Evolutionary conservation across 2,329 filamentous ascomycete species (phyloP), one percentile per base, ranked within the genome.

Genomic region (Alternaria ethzedia): DNA sequence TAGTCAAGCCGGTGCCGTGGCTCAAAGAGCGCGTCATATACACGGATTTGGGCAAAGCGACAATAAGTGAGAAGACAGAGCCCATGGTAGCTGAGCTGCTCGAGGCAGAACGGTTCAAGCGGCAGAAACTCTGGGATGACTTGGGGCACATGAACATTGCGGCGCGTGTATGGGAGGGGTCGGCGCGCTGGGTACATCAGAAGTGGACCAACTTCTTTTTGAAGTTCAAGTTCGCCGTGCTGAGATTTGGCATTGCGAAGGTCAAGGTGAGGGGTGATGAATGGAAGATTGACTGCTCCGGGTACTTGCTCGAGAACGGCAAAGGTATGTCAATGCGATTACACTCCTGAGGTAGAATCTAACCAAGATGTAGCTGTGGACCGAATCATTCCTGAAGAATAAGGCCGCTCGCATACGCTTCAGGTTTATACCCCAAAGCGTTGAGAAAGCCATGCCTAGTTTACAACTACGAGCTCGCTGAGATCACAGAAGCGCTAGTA

Each of bases 201-300:
- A 78, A 75, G 55, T 78, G 75, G 75, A 78, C 73, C 9, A 75
- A 71, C 21, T 79, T 79, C 67, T 79, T 79, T 47, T 54, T 76
- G 30, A 68, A 64, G 10, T 79, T 79, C 68, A 79, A 79, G 56
- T 78, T 76, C 43, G 73, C 74, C 6, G 74, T 79, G 10, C 56
- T 78, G 36, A 70, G 73, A 21, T 79, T 78, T 41, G 76, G 77
- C 4, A 74, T 75, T 51, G 73, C 72, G 5, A 68, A 72, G 11
- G 65, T 79, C 5, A 67, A 76, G 51, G 74, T 78, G 4, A 62
- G 73, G 15, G 76, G 70, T 7, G 70, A 73, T 15, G 77, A 77
- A 54, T 79, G 76, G 76, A 79, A 79, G 65, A 73, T 79, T 50
- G 77, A 79, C 56, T 79, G 76, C 60, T 72, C 71, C 12, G 77